Evolutionary conservation across 768 basidiomycete species (phyloP).

Genomic region (Pulveroboletus sp.): DNA sequence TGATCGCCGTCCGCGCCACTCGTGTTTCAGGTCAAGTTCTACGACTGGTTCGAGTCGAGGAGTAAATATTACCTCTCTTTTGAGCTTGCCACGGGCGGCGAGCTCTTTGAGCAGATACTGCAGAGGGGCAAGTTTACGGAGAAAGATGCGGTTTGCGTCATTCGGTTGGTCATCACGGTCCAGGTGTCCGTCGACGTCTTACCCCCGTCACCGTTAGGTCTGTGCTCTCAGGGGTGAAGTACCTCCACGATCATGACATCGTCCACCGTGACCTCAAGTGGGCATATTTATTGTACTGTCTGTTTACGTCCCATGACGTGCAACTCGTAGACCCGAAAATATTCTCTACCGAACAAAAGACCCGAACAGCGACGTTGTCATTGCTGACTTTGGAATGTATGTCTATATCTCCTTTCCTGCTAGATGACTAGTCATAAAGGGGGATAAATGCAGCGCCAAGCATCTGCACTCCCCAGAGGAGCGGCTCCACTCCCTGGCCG

Average conservation of each 20-base stretch:
- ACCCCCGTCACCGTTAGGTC: constrained; percentile 43
- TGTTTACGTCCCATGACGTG: background rate
- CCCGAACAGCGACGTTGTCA: constrained; percentile 79
- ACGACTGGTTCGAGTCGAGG: constrained; percentile 93
- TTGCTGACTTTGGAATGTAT: constrained; percentile 96
- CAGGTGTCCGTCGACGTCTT: background rate
- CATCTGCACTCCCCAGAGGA: constrained; percentile 71
- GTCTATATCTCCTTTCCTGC: constrained; percentile 22
- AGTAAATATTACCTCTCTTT: constrained; percentile 95
- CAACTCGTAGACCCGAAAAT: constrained; percentile 74
- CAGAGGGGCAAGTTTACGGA: constrained; percentile 91
- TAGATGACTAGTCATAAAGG: background rate
- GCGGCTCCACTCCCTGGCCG: constrained; percentile 66
- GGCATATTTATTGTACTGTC: constrained; percentile 13
- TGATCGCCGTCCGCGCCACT: background rate
- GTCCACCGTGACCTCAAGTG: constrained; percentile 96
- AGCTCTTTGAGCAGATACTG: constrained; percentile 86
- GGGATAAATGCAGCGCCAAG: constrained; percentile 56
- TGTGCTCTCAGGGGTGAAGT: constrained; percentile 77
- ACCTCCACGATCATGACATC: constrained; percentile 88
- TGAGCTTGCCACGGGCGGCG: constrained; percentile 91
- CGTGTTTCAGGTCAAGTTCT: constrained; percentile 78
- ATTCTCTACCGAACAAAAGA: constrained; percentile 85
- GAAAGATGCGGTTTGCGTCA: constrained; percentile 75
- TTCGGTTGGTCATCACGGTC: constrained; percentile 46